Base-by-base conservation (phyloP, 225 moss, liverwort and hornwort species). In the Thuidium tamariscinum region DNA sequence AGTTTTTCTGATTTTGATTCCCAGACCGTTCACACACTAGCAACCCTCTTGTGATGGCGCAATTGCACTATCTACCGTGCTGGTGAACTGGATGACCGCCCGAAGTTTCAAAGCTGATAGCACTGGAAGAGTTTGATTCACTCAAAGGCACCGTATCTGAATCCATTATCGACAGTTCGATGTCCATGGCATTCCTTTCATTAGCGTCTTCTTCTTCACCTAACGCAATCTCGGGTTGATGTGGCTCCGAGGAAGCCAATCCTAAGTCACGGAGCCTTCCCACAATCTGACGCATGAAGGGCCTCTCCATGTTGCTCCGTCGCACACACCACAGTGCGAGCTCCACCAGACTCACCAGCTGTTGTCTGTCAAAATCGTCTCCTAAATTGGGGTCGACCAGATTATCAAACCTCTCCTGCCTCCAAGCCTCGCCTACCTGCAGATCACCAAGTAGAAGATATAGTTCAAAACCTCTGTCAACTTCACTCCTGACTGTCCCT, bases 361-460 rank as follows among this genome's bases (percentile, higher is more conserved):
- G 74, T 8, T 85, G 39, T 4, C 16, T 60, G 51, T 59, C 32
- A 6, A 65, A 75, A 59, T 85, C 81, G 19, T 41, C 75, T 75
- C 88, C 85, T 39, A 88, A 26, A 75, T 81, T 75, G 20, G 88
- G 81, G 57, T 88, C 88, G 17, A 41, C 85, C 81, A 88, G 60
- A 20, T 18, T 39, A 16, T 81, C 67, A 7, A 75, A 67, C 41
- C 32, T 65, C 26, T 65, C 64, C 49, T 81, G 64, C 32, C 81
- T 81, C 81, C 81, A 81, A 22, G 81, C 81, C 81, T 81, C 81
- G n/a, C 81, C 81, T 11, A 81, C 65, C 81, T 81, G 81, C 36
- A 10, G 23, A 60, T 32, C 80, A 23, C 62, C 46, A 34, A 65
- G 22, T 10, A 49, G 18, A n/a, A 51, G 29, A 34, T 14, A 23